Evolutionary conservation across 2,329 filamentous ascomycete genomes (phyloP).

Genomic region (Talaromyces sp.): DNA sequence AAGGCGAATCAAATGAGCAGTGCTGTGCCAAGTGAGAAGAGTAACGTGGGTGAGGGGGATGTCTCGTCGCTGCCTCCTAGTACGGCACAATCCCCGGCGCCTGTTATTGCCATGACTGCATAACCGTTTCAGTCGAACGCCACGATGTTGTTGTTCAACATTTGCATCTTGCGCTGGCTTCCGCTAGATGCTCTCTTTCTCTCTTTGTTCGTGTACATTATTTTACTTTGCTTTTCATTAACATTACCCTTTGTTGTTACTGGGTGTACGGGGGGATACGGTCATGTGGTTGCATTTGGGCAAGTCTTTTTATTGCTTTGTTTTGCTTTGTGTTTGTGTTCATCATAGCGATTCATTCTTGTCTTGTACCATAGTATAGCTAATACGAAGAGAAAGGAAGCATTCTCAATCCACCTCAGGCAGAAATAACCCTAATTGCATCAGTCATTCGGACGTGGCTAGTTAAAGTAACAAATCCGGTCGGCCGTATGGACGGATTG

Average conservation of each 20-base stretch:
- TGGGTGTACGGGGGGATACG: background rate
- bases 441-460: background rate
- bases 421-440: no score
- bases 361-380: background rate
- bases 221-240: slow-evolving; percentile 1
- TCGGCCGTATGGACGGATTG: slow-evolving; percentile 8
- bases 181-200: background rate
- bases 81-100: slow-evolving; percentile 50
- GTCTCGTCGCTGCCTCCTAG: slow-evolving; percentile 43
- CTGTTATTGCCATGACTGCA: slow-evolving; percentile 38
- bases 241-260: background rate
- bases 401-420: no score
- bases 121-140: slow-evolving; percentile 15
- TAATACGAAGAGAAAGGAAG: no score
- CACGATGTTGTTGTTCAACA: background rate
- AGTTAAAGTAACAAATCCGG: background rate
- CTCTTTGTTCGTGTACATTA: slow-evolving; percentile 8
- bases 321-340: background rate
- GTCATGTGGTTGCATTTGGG: background rate
- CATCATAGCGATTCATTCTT: background rate
- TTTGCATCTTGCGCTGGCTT: background rate
- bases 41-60: slow-evolving; percentile 44
- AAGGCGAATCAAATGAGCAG: slow-evolving; percentile 56
- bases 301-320: background rate
- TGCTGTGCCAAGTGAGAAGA: slow-evolving; percentile 57